Conservation (phyloP, 495 filamentous ascomycete species). For the Aspergillus coremiiformis region DNA sequence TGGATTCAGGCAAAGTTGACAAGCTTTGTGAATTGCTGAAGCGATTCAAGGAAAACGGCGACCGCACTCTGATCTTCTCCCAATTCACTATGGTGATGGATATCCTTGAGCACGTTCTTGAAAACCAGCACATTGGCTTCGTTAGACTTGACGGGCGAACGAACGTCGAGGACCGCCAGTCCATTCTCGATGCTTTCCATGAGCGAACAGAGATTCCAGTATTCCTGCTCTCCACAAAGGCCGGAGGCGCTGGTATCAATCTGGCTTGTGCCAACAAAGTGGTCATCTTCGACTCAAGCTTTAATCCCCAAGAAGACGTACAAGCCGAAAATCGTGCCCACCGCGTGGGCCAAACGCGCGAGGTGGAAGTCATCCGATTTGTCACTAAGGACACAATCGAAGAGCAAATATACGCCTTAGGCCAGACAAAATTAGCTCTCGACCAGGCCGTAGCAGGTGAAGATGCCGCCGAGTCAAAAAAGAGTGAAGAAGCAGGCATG, state of each 20-base stretch:
- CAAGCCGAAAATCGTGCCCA: constrained; percentile 97
- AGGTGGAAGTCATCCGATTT: constrained; percentile 79
- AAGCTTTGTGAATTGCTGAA: constrained; percentile 65
- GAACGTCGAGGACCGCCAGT: constrained; percentile 72
- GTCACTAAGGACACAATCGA: constrained; percentile 83
- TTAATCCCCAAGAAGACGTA: constrained; percentile 94
- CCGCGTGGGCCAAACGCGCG: constrained; percentile 80
- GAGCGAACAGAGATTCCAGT: constrained; percentile 70
- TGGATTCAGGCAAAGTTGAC: constrained; percentile 85
- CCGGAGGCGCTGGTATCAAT: constrained; percentile 93
- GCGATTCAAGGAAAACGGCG: constrained; percentile 70
- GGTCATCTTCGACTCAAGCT: constrained; percentile 89
- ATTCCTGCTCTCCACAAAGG: constrained; percentile 87
- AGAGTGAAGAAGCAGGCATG: constrained; percentile 50
- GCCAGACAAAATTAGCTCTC: constrained; percentile 85
- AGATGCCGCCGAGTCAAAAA: constrained; percentile 39
- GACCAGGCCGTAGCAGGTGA: constrained; percentile 75
- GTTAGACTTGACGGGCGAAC: constrained; percentile 82
- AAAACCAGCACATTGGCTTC: constrained; percentile 64
- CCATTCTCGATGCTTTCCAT: constrained; percentile 75
- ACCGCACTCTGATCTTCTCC: constrained; percentile 81
- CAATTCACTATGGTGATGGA: constrained; percentile 90
- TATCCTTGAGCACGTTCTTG: constrained; percentile 75
- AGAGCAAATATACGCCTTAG: constrained; percentile 83
- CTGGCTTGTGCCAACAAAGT: constrained; percentile 93